Percentiles rank a stretch among this genome's conserved stretches.
Conservation (phyloP, 2,329 filamentous ascomycete genomes). For the Nemania serpens region DNA sequence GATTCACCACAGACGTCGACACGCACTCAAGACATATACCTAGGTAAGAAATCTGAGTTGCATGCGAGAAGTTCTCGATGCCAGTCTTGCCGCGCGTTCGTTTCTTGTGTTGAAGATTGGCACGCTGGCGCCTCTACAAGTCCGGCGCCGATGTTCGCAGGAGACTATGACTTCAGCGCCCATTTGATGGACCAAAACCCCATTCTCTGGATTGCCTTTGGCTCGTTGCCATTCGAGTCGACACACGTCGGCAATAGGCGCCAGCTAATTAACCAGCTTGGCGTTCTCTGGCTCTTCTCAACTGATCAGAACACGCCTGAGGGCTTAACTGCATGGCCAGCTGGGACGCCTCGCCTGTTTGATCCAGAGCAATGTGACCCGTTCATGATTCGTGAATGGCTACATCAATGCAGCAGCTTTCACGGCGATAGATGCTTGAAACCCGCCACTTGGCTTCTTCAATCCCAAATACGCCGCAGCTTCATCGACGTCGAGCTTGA, state of each 20-base stretch:
- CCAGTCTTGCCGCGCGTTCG: background rate
- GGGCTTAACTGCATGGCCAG: constrained; percentile 1
- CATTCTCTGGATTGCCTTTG: constrained; percentile 4
- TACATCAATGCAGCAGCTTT: background rate
- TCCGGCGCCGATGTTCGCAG: background rate
- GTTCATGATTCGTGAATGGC: constrained; percentile 3
- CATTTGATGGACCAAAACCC: constrained; percentile 8
- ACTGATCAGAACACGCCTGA: constrained; percentile 1
- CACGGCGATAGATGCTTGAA: constrained; percentile 9
- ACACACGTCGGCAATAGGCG: background rate
- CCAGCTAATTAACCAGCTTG: background rate
- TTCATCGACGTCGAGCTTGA: constrained; percentile 10
- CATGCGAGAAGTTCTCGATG: constrained; percentile 2
- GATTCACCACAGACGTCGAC: background rate
- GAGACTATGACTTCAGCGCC: constrained; percentile 12
- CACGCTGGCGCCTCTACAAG: background rate
- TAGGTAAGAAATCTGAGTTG: constrained; percentile 14
- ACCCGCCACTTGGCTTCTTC: background rate
- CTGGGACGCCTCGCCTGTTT: constrained; percentile 10
- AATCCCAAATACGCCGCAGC: background rate
- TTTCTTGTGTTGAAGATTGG: constrained; percentile 12
- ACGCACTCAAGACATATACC: background rate
- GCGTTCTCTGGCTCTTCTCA: constrained; percentile 1
- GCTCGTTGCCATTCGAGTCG: background rate
- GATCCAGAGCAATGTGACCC: constrained; percentile 9